Evolutionary conservation across 805 yeast genomes (phyloP).

Genomic region (Wickerhamiella spandovensis): DNA sequence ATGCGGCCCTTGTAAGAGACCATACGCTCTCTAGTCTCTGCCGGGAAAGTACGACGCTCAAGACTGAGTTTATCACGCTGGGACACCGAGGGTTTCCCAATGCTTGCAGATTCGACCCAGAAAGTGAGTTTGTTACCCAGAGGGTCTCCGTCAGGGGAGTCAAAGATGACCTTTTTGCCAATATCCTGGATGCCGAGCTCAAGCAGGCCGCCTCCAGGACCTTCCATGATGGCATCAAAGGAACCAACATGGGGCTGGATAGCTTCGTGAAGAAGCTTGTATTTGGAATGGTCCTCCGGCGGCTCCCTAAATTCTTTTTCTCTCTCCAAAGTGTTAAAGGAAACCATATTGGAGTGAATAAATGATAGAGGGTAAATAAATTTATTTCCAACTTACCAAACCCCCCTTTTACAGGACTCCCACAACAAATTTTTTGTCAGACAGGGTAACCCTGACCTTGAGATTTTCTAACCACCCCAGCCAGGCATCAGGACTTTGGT

Average conservation of each 20-base stretch:
- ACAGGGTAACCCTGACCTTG: neutral
- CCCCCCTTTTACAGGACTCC: neutral
- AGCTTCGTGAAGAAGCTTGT: constrained; percentile 74
- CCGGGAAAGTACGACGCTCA: constrained; percentile 68
- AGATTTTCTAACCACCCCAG: neutral
- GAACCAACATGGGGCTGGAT: constrained; percentile 93
- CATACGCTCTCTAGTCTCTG: constrained; percentile 85
- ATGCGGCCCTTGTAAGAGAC: constrained; percentile 67
- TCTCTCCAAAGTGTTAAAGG: constrained; percentile 74
- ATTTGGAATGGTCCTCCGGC: constrained; percentile 73
- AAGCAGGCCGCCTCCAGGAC: constrained; percentile 71
- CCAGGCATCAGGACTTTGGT: neutral
- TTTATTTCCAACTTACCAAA: neutral
- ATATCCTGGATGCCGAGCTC: constrained; percentile 80
- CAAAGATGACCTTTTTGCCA: constrained; percentile 75
- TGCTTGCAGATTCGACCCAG: constrained; percentile 79
- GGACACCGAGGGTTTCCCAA: constrained; percentile 75
- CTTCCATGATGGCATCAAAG: constrained; percentile 87
- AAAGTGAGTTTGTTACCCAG: constrained; percentile 73
- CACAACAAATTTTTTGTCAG: neutral
- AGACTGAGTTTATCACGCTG: constrained; percentile 57
- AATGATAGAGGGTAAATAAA: neutral
- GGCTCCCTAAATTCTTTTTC: constrained; percentile 79
- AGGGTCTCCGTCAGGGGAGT: constrained; percentile 45
- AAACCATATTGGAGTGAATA: constrained; percentile 11